Evolutionary conservation across 2,329 filamentous ascomycete genomes (phyloP).

Genomic region (Scleromitrula shiraiana): DNA sequence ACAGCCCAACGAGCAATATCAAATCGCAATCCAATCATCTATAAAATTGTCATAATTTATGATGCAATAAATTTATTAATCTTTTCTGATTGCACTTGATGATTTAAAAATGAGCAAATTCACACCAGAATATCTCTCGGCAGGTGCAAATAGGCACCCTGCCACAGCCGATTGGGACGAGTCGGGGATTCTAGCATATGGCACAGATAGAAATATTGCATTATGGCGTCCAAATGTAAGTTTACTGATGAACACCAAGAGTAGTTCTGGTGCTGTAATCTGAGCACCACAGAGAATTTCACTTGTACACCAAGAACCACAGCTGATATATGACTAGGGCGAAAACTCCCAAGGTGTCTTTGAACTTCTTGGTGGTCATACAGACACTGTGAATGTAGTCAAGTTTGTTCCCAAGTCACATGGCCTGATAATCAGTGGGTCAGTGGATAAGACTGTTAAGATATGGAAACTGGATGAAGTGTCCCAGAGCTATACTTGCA

Average conservation of each 20-base stretch:
- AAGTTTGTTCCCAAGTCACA: conserved; percentile 58
- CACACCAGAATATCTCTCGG: conserved; percentile 35
- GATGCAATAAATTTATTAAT: neutral
- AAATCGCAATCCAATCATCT: neutral
- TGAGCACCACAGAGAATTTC: neutral
- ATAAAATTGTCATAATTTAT: neutral
- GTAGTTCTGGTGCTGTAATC: neutral
- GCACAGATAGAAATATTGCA: conserved; percentile 80
- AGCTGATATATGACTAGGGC: conserved; percentile 14
- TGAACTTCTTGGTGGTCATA: conserved; percentile 65
- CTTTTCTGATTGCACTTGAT: conserved; percentile 1
- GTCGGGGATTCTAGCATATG: conserved; percentile 71
- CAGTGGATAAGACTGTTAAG: conserved; percentile 69
- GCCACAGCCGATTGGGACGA: conserved; percentile 84
- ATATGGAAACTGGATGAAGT: conserved; percentile 54
- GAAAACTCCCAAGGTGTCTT: conserved; percentile 46
- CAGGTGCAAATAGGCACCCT: conserved; percentile 85
- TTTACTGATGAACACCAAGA: conserved; percentile 14
- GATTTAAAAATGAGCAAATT: conserved; percentile 19
- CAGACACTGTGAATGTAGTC: conserved; percentile 72
- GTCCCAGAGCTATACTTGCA: conserved; percentile 27
- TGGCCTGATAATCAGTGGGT: conserved; percentile 66
- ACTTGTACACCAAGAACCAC: neutral
- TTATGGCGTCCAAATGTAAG: conserved; percentile 76
- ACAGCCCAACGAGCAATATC: neutral